Conservation (phyloP, 495 filamentous ascomycete species). For the Neurospora pannonica region DNA sequence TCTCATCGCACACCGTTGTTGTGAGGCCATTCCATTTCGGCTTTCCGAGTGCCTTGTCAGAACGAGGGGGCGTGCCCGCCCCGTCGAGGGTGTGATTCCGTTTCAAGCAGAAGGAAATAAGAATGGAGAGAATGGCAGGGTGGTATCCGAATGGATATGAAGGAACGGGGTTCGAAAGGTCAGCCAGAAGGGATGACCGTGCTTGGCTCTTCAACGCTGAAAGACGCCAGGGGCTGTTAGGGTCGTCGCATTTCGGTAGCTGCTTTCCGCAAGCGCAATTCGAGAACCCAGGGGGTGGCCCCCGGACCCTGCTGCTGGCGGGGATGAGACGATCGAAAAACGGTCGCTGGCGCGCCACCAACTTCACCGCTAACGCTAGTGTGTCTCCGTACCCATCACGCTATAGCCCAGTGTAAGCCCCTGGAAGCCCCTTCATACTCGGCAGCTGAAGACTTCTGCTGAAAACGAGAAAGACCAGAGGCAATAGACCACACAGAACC, state of each 20-base stretch:
- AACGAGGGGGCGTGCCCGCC: background rate
- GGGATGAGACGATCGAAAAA: background rate
- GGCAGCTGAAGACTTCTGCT: background rate
- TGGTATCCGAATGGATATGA: background rate
- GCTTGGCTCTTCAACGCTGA: background rate
- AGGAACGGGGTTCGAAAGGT: background rate
- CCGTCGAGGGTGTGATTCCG: background rate
- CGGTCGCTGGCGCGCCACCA: background rate
- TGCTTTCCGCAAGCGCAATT: background rate
- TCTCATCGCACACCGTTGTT: background rate
- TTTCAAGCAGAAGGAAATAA: background rate
- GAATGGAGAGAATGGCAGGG: background rate
- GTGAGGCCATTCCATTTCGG: background rate
- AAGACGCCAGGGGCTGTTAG: background rate
- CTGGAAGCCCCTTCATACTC: background rate
- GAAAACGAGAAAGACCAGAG: background rate
- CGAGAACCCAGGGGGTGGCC: background rate
- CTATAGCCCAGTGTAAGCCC: background rate
- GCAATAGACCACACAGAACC: background rate
- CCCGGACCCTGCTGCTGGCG: background rate
- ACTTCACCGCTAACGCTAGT: background rate
- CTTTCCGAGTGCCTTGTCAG: background rate
- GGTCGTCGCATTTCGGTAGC: background rate
- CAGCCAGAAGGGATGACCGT: background rate
- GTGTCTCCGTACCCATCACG: background rate